These are phyloP conservation scores for Pichia nakasei DNA, from an alignment of 805 yeast species.

Conservation along the genomic window DNA sequence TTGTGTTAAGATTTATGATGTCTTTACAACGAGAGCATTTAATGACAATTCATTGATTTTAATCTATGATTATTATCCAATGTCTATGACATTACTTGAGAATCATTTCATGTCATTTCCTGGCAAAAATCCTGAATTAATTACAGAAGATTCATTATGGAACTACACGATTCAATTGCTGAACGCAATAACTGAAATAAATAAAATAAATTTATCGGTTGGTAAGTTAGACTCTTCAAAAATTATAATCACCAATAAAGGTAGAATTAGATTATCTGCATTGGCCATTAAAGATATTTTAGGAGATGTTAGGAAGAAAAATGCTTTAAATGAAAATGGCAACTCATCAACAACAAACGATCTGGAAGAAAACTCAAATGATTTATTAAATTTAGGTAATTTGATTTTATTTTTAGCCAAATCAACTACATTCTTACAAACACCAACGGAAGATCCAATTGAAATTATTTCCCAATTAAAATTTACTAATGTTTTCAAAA, in stretches of 20 bases:
- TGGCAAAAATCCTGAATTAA: slow-evolving; percentile 34
- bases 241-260: slow-evolving; percentile 62
- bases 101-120: slow-evolving; percentile 44
- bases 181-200: slow-evolving; percentile 59
- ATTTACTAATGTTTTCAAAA: slow-evolving; percentile 38
- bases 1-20: slow-evolving; percentile 62
- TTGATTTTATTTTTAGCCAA: slow-evolving; percentile 49
- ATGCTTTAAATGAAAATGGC: slow-evolving; percentile 12
- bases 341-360: slow-evolving; percentile 10
- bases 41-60: slow-evolving; percentile 70
- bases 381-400: slow-evolving; percentile 50
- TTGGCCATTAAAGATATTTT: slow-evolving; percentile 67
- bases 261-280: slow-evolving; percentile 62
- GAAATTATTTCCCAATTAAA: slow-evolving; percentile 24
- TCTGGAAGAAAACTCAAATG: slow-evolving; percentile 32
- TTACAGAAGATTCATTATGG: slow-evolving; percentile 69
- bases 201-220: slow-evolving; percentile 53
- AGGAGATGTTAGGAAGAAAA: slow-evolving; percentile 17
- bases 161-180: slow-evolving; percentile 64
- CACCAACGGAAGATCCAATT: slow-evolving; percentile 12
- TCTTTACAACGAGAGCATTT: slow-evolving; percentile 81
- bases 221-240: slow-evolving; percentile 57
- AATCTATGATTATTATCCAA: slow-evolving; percentile 81
- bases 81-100: slow-evolving; percentile 61
- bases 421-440: slow-evolving; percentile 20